A percentile compares a stretch with the other conserved stretches of the same genome.
phyloP scores from a whole-genome alignment of 306 rosid species.

The Prunus kanzakura region DNA sequence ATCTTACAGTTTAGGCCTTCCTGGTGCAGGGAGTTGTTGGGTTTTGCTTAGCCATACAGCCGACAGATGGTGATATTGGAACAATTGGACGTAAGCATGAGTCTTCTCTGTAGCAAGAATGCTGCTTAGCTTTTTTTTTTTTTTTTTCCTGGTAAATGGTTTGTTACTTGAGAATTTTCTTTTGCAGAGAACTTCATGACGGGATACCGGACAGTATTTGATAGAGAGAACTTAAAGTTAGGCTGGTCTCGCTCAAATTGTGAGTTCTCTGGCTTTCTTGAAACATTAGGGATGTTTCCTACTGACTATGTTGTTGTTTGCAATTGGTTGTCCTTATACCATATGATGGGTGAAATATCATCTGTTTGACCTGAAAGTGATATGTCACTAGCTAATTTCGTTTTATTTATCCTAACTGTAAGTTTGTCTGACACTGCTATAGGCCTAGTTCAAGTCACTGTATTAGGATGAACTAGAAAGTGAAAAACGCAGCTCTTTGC shows the following conservation, averaged over 20 bases:
- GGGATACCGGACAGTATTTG: slow-evolving; percentile 83
- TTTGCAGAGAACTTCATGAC: slow-evolving; percentile 87
- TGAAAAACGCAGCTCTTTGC: background rate
- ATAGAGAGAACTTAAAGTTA: slow-evolving; percentile 71
- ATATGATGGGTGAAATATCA: background rate
- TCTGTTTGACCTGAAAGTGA: background rate
- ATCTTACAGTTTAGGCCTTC: slow-evolving; percentile 11
- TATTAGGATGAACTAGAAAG: slow-evolving; percentile 1
- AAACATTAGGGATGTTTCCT: background rate
- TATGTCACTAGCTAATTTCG: background rate
- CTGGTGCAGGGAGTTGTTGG: slow-evolving; percentile 66
- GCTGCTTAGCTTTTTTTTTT: background rate
- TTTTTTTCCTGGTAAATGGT: background rate
- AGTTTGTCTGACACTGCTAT: background rate
- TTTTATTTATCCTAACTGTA: background rate
- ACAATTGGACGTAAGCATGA: slow-evolving; percentile 80
- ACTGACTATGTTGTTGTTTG: background rate
- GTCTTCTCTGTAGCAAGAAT: background rate
- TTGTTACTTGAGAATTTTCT: background rate
- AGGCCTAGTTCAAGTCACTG: background rate
- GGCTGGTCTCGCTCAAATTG: slow-evolving; percentile 87
- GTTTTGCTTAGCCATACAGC: slow-evolving; percentile 85
- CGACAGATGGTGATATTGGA: slow-evolving; percentile 67
- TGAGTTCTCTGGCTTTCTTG: slow-evolving; percentile 45
- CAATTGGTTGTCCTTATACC: background rate